Conservation (phyloP, 2,329 filamentous ascomycete species). For the Cladosporium sp. region DNA sequence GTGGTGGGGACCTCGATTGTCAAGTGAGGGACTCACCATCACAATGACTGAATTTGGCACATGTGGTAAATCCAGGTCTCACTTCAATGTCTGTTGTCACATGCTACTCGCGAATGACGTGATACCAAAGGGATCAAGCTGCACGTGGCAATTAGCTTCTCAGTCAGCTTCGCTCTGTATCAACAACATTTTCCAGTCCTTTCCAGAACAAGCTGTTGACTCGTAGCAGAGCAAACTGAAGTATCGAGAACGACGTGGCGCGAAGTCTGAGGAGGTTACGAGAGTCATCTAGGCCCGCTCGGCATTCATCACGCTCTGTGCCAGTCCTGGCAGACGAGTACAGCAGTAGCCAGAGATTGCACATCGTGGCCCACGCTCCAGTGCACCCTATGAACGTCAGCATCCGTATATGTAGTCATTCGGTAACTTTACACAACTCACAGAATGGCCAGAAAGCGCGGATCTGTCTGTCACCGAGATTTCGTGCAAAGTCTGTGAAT, state of each 20-base stretch:
- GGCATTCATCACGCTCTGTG: background rate
- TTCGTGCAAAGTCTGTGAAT: background rate
- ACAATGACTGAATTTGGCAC: background rate
- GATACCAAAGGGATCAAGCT: background rate
- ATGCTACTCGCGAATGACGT: background rate
- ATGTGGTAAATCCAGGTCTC: background rate
- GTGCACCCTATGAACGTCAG: background rate
- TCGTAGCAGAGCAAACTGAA: background rate
- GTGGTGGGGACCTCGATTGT: background rate
- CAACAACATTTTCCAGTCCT: background rate
- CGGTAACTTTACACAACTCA: background rate
- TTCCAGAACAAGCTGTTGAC: background rate
- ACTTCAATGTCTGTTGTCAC: background rate
- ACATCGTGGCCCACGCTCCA: background rate
- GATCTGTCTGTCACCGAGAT: background rate
- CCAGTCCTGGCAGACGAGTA: background rate
- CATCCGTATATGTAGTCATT: background rate
- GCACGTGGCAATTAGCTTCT: background rate
- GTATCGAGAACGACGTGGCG: background rate
- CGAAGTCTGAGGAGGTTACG: background rate
- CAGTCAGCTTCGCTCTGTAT: background rate
- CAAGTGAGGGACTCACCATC: background rate
- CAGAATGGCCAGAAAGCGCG: background rate
- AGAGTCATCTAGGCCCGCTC: background rate
- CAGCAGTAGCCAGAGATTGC: background rate